phyloP scores from a whole-genome alignment of 73 alveolate genomes.

The Tetrahymena thermophila region DNA sequence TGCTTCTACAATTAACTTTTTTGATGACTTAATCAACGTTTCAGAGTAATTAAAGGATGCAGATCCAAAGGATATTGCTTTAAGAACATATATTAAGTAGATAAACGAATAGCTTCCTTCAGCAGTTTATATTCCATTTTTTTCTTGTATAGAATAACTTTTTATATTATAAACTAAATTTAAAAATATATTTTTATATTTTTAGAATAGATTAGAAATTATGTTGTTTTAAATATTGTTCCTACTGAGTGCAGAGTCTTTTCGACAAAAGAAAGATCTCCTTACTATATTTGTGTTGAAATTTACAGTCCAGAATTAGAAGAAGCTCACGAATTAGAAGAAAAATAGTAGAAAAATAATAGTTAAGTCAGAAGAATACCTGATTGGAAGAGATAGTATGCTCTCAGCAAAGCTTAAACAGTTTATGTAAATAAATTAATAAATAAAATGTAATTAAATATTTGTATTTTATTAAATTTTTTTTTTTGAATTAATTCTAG shows the following conservation, averaged over 20 bases:
- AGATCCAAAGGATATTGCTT: conserved; percentile 19
- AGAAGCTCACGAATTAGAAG: background rate
- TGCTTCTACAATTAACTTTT: conserved; percentile 26
- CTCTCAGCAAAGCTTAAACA: background rate
- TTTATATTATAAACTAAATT: conserved; percentile 62
- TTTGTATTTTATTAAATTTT: too few relatives aligned
- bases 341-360: background rate
- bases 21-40: conserved; percentile 26
- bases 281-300: conserved; percentile 55
- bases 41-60: conserved; percentile 6
- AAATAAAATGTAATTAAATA: background rate
- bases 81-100: conserved; percentile 38
- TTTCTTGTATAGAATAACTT: conserved; percentile 43
- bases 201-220: conserved; percentile 28
- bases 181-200: background rate
- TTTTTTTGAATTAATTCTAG: background rate
- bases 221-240: conserved; percentile 46
- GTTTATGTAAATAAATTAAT: background rate
- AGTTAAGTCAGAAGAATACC: background rate
- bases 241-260: conserved; percentile 55
- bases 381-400: background rate
- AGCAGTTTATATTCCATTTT: conserved; percentile 69
- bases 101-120: conserved; percentile 61
- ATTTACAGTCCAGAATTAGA: conserved; percentile 54
- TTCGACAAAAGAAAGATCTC: conserved; percentile 56